Conservation (phyloP, 2,329 filamentous ascomycete genomes). For the Bertia moriformis region DNA sequence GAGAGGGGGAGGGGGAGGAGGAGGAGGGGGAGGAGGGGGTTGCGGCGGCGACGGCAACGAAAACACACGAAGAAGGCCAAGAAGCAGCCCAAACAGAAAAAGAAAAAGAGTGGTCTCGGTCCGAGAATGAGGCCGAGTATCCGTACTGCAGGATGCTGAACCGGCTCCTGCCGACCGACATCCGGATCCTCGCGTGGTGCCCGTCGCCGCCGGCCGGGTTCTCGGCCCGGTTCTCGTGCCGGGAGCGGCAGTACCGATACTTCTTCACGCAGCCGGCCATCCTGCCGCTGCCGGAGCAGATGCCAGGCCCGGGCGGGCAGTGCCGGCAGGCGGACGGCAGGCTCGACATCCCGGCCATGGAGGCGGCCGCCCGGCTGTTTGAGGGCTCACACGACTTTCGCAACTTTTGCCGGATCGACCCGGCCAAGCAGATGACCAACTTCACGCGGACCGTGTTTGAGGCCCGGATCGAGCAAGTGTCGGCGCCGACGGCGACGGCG, state of each 20-base stretch:
- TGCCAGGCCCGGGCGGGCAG: too few species aligned
- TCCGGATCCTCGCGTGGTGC: conserved; percentile 85
- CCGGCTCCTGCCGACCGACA: conserved; percentile 73
- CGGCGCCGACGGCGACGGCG: conserved; percentile 31
- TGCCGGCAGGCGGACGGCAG: conserved; percentile 26
- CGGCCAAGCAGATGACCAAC: conserved; percentile 74
- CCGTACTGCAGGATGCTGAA: conserved; percentile 76
- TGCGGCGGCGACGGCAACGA: conserved; percentile 5
- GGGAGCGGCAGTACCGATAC: conserved; percentile 83
- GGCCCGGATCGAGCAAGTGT: conserved; percentile 62
- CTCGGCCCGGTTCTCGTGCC: conserved; percentile 82
- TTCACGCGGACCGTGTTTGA: conserved; percentile 69
- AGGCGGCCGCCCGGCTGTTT: conserved; percentile 62
- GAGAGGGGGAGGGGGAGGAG: conserved; percentile 4
- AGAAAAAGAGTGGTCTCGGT: too few species aligned
- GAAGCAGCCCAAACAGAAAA: too few species aligned
- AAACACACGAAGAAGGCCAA: conserved; percentile 46
- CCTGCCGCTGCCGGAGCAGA: conserved; percentile 42
- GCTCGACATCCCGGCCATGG: conserved; percentile 78
- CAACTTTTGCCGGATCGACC: conserved; percentile 91
- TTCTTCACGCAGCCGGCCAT: conserved; percentile 95
- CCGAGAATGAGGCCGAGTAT: too few species aligned
- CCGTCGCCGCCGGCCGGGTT: conserved; percentile 67
- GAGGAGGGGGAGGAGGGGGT: conserved; percentile 2
- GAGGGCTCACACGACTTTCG: conserved; percentile 84